Conservation (phyloP, 148 eudicot species). For the Nyssa sinensis region DNA sequence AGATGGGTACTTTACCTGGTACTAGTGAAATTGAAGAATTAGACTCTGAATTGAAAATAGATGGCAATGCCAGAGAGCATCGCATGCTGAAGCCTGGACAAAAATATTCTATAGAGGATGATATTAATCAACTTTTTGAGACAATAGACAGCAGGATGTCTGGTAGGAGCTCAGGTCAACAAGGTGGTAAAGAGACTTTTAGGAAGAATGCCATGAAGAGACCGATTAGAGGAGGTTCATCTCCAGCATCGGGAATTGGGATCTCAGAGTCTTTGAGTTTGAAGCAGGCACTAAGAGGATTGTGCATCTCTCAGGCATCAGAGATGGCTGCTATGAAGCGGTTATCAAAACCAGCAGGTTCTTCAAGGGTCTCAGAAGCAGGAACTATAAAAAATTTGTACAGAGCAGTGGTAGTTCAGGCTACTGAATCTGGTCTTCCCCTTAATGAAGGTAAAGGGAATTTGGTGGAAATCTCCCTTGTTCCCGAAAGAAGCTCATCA, state of each 20-base stretch:
- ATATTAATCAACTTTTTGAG: conserved; percentile 70
- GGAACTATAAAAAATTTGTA: conserved; percentile 40
- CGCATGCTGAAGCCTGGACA: conserved; percentile 42
- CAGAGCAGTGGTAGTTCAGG: conserved; percentile 36
- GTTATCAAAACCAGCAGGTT: conserved; percentile 38
- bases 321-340: conserved; percentile 86
- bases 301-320: conserved; percentile 85
- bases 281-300: conserved; percentile 82
- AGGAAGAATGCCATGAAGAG: conserved; percentile 67
- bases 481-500: conserved; percentile 42
- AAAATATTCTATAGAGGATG: conserved; percentile 64
- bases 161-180: conserved; percentile 24
- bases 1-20: conserved; percentile 36
- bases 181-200: conserved; percentile 25
- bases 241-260: conserved; percentile 54
- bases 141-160: conserved; percentile 53
- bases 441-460: conserved; percentile 37
- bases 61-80: conserved; percentile 28
- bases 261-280: conserved; percentile 66
- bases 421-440: conserved; percentile 24
- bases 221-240: conserved; percentile 52
- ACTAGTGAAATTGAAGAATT: conserved; percentile 66
- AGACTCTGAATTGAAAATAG: conserved; percentile 20
- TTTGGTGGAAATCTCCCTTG: conserved; percentile 44
- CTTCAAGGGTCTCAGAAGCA: conserved; percentile 40